phyloP scores from a whole-genome alignment of 1,284 basidiomycete species.

The Cystobasidium sp. region DNA sequence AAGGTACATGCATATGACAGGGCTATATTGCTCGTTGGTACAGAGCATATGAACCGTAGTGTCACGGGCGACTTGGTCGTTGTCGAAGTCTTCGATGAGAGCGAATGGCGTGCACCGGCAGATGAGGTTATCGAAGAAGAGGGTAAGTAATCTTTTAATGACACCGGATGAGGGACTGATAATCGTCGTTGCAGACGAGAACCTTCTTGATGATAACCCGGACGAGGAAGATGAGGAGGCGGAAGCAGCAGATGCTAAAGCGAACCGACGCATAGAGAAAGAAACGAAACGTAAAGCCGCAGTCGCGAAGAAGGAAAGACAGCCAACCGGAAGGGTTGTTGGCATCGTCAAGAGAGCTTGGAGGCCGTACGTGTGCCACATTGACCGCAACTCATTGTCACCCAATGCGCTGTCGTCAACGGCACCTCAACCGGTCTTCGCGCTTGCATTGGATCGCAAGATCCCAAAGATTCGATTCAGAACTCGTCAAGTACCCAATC shows the following conservation, averaged over 20 bases:
- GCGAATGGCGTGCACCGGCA: constrained; percentile 89
- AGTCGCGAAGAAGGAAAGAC: constrained; percentile 60
- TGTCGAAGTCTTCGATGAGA: constrained; percentile 83
- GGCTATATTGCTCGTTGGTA: constrained; percentile 81
- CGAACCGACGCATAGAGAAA: constrained; percentile 48
- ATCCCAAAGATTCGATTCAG: constrained; percentile 92
- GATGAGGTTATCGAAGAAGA: constrained; percentile 95
- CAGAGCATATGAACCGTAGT: constrained; percentile 93
- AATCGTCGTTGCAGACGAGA: constrained; percentile 62
- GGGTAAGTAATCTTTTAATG: constrained; percentile 60
- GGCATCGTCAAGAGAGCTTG: constrained; percentile 94
- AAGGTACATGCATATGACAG: constrained; percentile 72
- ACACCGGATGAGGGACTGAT: background rate
- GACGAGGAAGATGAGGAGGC: constrained; percentile 65
- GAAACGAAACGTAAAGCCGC: constrained; percentile 55
- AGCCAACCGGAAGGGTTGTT: constrained; percentile 90
- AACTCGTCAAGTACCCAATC: constrained; percentile 86
- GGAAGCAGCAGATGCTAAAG: constrained; percentile 60
- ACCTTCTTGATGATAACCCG: constrained; percentile 85
- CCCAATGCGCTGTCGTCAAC: constrained; percentile 77
- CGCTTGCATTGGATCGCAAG: constrained; percentile 86
- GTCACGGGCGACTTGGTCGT: constrained; percentile 93
- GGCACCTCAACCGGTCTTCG: constrained; percentile 90
- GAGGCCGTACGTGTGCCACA: constrained; percentile 96
- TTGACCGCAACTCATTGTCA: constrained; percentile 85